Evolutionary conservation across 768 basidiomycete genomes (phyloP), one percentile per base, ranked within the genome.

Genomic region (Pholiota conissans): DNA sequence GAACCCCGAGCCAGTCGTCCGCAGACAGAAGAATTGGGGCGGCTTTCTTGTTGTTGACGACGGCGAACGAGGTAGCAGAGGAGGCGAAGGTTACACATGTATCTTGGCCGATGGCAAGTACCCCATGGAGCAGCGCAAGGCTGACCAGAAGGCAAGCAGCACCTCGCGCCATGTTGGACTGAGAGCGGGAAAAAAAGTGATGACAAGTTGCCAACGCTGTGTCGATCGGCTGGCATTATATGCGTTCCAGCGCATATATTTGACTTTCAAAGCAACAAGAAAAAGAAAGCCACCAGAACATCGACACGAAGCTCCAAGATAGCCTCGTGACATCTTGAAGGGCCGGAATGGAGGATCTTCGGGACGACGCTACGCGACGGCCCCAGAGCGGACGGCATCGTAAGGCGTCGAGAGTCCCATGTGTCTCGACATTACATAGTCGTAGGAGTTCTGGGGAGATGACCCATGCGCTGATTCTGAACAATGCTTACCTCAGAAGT

Each of bases 1-100:
- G 84, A 1, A 88, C 84, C 37, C 84, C 84, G 14, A 82, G 79
- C 82, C 83, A 87, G 49, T 88, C 85, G 50, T 84, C 84, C 0
- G 74, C 60, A 11, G 83, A 79, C 37, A 81, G 71, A 39, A 83
- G 69, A 20, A 86, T 73, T 2, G 81, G 80, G 1, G 81, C 73
- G 1, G 79, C 84, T 27, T 71, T 71, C 50, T 76, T 71, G 40
- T 74, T 74, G 59, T 69, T 69, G 40, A 83, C 80, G 53, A 84
- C 67, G 4, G 79, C 64, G 63, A 86, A 80, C 0, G 70, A 64
- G 28, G 70, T 68, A 14, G 67, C 35, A 0, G 72, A 69, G 8
- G 75, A 70, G 52, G 73, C 61, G 65, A 83, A 82, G 1, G 75
- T 67, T 61, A 81, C 81, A 57, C 82, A 82, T 9, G 75, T 69